Evolutionary conservation across 345 rosid genomes (phyloP).

Genomic region (Garcia nutans): DNA sequence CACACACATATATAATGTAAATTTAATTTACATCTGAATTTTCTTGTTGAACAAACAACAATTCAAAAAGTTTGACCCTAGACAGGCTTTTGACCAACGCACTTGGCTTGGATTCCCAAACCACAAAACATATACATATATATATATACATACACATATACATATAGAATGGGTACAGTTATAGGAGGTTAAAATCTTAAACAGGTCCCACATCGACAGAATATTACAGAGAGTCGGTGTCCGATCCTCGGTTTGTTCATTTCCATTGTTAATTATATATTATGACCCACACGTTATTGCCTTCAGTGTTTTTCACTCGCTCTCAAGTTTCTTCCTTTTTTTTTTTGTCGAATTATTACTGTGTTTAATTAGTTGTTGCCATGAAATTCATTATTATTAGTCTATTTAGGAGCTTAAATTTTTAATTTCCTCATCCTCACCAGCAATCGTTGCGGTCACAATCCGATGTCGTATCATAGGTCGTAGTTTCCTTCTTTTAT

Average conservation of each 20-base stretch:
- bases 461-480: no score
- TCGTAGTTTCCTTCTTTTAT: not conserved
- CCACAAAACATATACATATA: not conserved
- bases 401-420: no score
- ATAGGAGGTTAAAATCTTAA: not conserved
- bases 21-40: no score
- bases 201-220: slow-evolving; percentile 1
- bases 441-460: no score
- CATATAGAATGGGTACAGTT: not conserved
- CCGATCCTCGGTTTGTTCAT: not conserved
- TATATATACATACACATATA: no score
- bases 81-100: not conserved
- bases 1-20: no score
- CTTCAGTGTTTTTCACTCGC: not conserved
- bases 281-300: not conserved
- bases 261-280: no score
- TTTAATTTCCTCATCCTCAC: no score
- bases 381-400: no score
- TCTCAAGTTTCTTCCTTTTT: no score
- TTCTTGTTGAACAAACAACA: slow-evolving; percentile 22
- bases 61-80: slow-evolving; percentile 26
- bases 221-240: not conserved
- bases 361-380: no score
- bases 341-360: no score
- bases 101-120: slow-evolving; percentile 5